Evolutionary conservation across 352 stramenopile species (phyloP), one percentile per base, ranked within the genome.

Genomic region (Saprolegnia parasitica): DNA sequence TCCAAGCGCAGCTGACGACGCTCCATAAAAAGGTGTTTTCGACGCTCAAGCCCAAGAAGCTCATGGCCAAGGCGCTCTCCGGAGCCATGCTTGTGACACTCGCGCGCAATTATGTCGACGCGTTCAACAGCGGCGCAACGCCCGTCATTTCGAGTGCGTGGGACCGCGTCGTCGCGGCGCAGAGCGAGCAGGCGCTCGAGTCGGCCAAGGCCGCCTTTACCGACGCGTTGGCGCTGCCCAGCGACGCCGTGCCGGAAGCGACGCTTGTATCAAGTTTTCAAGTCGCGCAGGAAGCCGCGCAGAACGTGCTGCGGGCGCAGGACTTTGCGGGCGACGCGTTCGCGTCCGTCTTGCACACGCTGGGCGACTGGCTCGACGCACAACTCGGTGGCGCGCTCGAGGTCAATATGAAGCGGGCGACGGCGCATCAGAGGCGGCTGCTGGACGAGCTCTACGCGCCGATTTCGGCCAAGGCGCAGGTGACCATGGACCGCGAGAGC

Each of bases 141-240:
- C 88, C 89, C 0, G 86, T 93, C 46, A 96, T 97, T 63, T 93
- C 85, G 8, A 96, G 80, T 64, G 89, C 89, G 0, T 97, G 89
- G 87, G 93, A 86, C 63, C 85, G 86, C 49, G 88, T 97, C 3
- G 84, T 95, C 26, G 84, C 96, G 72, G 78, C 78, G 2, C 85
- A 93, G 63, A 55, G 57, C 32, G 77, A 84, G 11, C 73, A 88
- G 58, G 84, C 83, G 1, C 71, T 90, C 10, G 83, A 91, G 5
- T 67, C 55, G 4, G 84, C 81, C 4, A 90, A 89, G 56, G 57
- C 77, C 10, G 54, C 68, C 26, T 91, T 91, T 50, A 71, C 70
- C 13, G 47, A 60, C 8, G 39, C 40, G 4, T 80, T 91, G 39
- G 72, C 47, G 4, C 72, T 75, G 62, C 26, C 32, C 24, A 20